Conservation (phyloP, 2,329 filamentous ascomycete species). For the Huntiella abstrusa region DNA sequence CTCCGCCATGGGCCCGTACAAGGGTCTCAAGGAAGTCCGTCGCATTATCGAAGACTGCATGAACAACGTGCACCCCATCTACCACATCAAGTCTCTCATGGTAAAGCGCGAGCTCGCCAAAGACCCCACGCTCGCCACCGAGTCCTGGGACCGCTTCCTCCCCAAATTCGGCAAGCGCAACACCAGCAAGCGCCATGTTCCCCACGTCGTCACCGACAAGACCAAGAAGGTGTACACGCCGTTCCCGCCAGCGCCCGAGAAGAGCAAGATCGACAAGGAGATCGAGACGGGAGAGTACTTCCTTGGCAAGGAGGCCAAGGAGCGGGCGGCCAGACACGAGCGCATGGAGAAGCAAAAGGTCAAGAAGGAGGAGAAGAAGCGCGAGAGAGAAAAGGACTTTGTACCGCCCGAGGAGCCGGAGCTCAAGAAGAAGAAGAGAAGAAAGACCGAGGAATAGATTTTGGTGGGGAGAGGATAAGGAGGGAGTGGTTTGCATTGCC, state of each 20-base stretch:
- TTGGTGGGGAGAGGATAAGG: conserved; percentile 16
- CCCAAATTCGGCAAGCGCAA: conserved; percentile 94
- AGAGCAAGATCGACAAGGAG: conserved; percentile 96
- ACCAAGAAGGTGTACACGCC: conserved; percentile 86
- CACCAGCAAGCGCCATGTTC: conserved; percentile 64
- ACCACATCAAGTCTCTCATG: conserved; percentile 60
- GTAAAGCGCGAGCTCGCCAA: conserved; percentile 84
- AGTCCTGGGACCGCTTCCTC: conserved; percentile 91
- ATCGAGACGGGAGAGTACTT: conserved; percentile 98
- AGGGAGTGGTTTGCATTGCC: conserved; percentile 3
- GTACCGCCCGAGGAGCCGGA: conserved; percentile 64
- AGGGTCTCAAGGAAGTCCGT: conserved; percentile 80
- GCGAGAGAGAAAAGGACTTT: conserved; percentile 70
- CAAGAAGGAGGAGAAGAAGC: conserved; percentile 76
- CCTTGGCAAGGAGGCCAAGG: conserved; percentile 79
- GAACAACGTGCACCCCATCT: conserved; percentile 93
- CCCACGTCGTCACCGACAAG: conserved; percentile 81
- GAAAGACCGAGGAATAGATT: conserved; percentile 18
- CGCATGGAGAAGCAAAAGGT: conserved; percentile 67
- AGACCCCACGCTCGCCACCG: conserved; percentile 65
- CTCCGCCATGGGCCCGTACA: conserved; percentile 76
- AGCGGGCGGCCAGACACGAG: conserved; percentile 60
- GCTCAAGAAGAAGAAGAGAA: conserved; percentile 44
- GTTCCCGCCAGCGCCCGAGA: conserved; percentile 90
- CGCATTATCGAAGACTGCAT: conserved; percentile 88